Base-by-base conservation (phyloP, 768 basidiomycete genomes). In the Tulasnella sp. region DNA sequence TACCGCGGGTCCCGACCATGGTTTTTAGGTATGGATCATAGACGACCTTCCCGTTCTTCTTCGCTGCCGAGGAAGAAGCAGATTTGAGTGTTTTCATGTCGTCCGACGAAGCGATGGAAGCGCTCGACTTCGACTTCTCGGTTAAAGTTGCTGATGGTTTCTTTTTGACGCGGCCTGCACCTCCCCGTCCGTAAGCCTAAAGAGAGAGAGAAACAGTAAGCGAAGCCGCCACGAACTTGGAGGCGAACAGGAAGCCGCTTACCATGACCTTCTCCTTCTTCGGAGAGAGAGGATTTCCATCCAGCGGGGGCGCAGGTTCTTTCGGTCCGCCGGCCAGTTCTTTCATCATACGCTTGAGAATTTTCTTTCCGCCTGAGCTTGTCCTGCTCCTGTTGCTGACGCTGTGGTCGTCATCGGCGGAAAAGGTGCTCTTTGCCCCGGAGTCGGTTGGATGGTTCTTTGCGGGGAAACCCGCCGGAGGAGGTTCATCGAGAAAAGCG, bases 371-470 rank as follows among this genome's bases (percentile, higher is more conserved):
- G 68, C 68, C 68, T n/a, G 37, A 37, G 68, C 68, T 70, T n/a
- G 68, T 42, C 37, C 40, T 31, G 31, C 68, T 70, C 68, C 68
- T 39, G 9, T 3, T 70, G 36, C 68, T 70, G 68, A 70, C 68
- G 40, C 37, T 38, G 58, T 64, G n/a, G 4, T 64, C 31, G 5
- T 70, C 68, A 19, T 70, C 68, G 36, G 68, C 68, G 68, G 68
- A 70, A 42, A 70, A 70, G 31, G 68, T 70, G 40, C 68, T 70
- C 68, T 70, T 37, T 4, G 68, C 68, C n/a, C 68, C 68, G 19
- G 68, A 70, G 68, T 42, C 40, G 68, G 36, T 22, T 22, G 37
- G 6, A 14, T 70, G 36, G 12, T 70, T 70, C 15, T 37, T 70
- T 70, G 68, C 19, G 37, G 68, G 25, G 68, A 37, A 70, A 3